Conservation (phyloP, 2,329 filamentous ascomycete genomes). For the Ilyonectria sp. region DNA sequence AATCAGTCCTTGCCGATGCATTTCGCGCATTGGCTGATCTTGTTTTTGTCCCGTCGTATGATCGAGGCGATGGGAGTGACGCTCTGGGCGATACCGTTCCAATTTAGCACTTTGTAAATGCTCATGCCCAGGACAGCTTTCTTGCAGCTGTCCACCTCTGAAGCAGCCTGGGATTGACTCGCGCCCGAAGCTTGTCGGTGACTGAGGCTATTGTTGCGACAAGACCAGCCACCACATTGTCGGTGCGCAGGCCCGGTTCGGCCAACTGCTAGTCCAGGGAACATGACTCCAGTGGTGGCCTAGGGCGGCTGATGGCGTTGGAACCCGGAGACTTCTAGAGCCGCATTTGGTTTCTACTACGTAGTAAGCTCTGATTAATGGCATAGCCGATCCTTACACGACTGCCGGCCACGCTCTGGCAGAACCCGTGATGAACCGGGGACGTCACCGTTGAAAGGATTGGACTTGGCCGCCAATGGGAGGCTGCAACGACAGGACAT, state of each 20-base stretch:
- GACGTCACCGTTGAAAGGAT: conserved; percentile 36
- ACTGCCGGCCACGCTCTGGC: conserved; percentile 14
- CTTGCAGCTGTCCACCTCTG: not conserved
- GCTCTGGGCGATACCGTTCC: not conserved
- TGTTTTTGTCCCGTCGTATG: conserved; percentile 15
- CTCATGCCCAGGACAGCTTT: not conserved
- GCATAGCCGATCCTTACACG: conserved; percentile 10
- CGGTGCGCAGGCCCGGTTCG: not conserved
- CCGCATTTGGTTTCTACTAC: conserved; percentile 35
- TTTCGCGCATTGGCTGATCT: conserved; percentile 10
- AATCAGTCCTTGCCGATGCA: not conserved
- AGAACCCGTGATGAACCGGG: conserved; percentile 39
- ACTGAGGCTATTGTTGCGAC: not conserved
- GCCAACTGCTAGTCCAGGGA: conserved; percentile 5
- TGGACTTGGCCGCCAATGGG: conserved; percentile 33
- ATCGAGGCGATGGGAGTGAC: conserved; percentile 1
- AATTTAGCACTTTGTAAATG: not conserved
- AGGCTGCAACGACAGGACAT: conserved; percentile 25
- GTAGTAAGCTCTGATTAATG: conserved; percentile 35
- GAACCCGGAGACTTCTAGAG: conserved; percentile 18
- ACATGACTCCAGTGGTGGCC: conserved; percentile 3
- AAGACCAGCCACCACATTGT: too few relatives aligned
- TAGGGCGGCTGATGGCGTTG: conserved; percentile 15
- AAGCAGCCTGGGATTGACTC: not conserved
- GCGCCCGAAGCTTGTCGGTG: not conserved